A percentile compares a stretch with the other conserved stretches of the same genome.
Conservation (phyloP, 2,329 filamentous ascomycete species). For the Diplocarpon mali region DNA sequence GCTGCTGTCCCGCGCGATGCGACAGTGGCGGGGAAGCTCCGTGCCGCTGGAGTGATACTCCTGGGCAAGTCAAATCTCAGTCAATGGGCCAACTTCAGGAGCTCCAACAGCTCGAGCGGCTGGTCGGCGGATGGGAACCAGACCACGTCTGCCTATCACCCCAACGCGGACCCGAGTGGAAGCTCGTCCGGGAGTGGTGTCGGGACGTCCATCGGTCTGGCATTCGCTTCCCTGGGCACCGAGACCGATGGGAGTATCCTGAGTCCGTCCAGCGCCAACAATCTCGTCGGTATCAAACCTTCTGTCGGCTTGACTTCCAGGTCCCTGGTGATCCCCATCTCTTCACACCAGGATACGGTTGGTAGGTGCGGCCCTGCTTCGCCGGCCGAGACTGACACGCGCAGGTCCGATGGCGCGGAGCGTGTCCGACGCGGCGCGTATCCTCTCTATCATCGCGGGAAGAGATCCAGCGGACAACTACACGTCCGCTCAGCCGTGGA, state of each 20-base stretch:
- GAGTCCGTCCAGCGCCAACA: too few species aligned
- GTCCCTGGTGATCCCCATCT: too few species aligned
- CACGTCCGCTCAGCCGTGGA: conserved; percentile 47
- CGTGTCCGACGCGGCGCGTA: too few species aligned
- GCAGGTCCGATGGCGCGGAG: too few species aligned
- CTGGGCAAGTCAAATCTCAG: conserved; percentile 60
- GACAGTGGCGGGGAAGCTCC: conserved; percentile 47
- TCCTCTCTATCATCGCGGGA: conserved; percentile 54
- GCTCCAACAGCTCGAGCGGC: conserved; percentile 55
- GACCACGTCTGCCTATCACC: conserved; percentile 54
- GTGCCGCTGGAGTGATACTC: conserved; percentile 50
- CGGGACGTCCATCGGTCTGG: too few species aligned
- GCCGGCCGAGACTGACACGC: too few species aligned
- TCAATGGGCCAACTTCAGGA: conserved; percentile 67
- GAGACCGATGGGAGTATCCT: too few species aligned
- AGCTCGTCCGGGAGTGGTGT: conserved; percentile 58
- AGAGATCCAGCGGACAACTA: conserved; percentile 51
- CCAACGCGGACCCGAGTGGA: conserved; percentile 57
- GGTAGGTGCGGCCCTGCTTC: too few species aligned
- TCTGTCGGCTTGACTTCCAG: too few species aligned
- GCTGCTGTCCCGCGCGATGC: conserved; percentile 58
- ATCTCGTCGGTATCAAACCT: too few species aligned
- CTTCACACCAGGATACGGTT: too few species aligned
- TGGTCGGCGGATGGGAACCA: conserved; percentile 56
- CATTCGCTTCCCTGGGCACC: too few species aligned